These are phyloP conservation scores for Mycena belliarum DNA, from an alignment of 768 basidiomycete genomes.

Conservation along the genomic window DNA sequence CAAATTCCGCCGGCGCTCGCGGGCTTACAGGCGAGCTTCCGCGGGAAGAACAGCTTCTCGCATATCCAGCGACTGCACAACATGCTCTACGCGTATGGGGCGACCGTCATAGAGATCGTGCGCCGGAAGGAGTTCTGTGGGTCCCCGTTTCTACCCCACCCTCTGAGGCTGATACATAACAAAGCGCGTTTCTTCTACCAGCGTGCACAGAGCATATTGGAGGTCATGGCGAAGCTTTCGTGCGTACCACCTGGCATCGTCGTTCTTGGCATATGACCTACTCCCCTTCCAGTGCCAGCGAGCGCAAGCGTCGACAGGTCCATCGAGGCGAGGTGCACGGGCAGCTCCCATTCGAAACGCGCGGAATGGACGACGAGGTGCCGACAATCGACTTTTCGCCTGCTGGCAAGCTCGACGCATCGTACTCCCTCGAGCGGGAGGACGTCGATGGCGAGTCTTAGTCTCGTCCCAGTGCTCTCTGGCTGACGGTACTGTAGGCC, in stretches of 20 bases:
- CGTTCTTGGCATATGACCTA: not conserved
- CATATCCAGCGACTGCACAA: conserved; percentile 88
- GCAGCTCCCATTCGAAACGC: conserved; percentile 83
- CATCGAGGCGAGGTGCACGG: conserved; percentile 84
- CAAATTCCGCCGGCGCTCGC: conserved; percentile 67
- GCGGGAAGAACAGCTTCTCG: conserved; percentile 81
- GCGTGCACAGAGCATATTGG: conserved; percentile 76
- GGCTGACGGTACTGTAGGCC: conserved; percentile 39
- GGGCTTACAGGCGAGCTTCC: conserved; percentile 69
- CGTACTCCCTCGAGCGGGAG: conserved; percentile 64
- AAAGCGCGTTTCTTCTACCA: conserved; percentile 24
- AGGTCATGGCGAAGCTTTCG: conserved; percentile 88
- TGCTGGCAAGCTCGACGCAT: conserved; percentile 44
- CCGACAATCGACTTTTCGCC: conserved; percentile 82
- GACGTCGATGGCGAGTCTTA: conserved; percentile 64
- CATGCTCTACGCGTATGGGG: conserved; percentile 91
- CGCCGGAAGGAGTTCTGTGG: conserved; percentile 86
- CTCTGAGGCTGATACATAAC: not conserved
- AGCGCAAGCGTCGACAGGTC: conserved; percentile 81
- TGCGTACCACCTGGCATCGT: conserved; percentile 37
- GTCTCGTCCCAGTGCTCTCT: not conserved
- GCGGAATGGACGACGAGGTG: conserved; percentile 79
- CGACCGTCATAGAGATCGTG: conserved; percentile 88
- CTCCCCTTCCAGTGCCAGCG: conserved; percentile 52
- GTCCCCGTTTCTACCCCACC: conserved; percentile 24